Base-by-base conservation (phyloP, 1,284 basidiomycete genomes). In the Athelia psychrophila region DNA sequence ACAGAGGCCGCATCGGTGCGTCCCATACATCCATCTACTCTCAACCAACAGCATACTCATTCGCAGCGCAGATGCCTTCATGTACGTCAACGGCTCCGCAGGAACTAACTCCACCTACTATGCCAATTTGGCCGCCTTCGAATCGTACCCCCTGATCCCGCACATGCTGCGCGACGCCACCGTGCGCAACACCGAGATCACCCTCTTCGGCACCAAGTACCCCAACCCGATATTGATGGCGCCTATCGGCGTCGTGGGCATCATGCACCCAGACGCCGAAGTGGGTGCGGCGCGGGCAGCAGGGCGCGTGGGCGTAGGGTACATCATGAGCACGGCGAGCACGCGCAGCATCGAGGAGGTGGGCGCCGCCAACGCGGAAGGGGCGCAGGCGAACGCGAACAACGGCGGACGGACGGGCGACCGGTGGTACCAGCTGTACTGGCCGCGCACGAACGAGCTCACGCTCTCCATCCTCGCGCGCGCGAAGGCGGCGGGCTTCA, bases 121-220 rank as follows among this genome's bases (percentile, higher is more conserved):
- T 27, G 78, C 77, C 51, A 90, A 89, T 56, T 68, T 71, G 23
- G 69, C 65, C 27, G 83, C 78, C 1, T 77, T 90, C 51, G 70
- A 79, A 36, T 78, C 74, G 56, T 89, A 77, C 71, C 77, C 75
- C 40, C 83, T 90, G 59, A 72, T 88, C 18, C 91, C 91, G 2
- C 81, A 86, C 4, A 86, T 93, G 87, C 76, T 93, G 44, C 79
- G 83, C n/a, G 74, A 91, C 58, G 84, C 80, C 0, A 83, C 82
- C 2, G 63, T 67, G 9, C 79, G 90, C 19, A 79, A 73, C 56
- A 71, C 91, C 15, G 80, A 30, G 27, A 30, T 79, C 2, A 84
- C 79, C 13, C 71, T 88, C 36, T 87, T 93, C 60, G 91, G 89
- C 2, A 78, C 84, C 33, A 85, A 73, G 33, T 70, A 86, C 51